A percentile compares a stretch with the other conserved stretches of the same genome.
Evolutionary conservation across 768 basidiomycete species (phyloP).

Genomic region (Phaeolepiota aurea): DNA sequence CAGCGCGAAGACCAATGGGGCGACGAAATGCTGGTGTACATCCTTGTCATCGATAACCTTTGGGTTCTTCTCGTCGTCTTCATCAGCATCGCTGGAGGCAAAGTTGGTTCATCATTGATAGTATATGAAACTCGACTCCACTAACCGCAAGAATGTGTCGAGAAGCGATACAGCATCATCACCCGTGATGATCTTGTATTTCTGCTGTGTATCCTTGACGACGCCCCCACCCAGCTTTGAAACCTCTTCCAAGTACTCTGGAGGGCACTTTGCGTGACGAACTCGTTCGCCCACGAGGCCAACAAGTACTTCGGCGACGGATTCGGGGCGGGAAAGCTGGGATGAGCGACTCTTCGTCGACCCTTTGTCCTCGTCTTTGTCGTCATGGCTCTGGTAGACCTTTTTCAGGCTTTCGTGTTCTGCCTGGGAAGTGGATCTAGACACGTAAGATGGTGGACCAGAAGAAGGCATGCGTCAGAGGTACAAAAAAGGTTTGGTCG

Average conservation of each 20-base stretch:
- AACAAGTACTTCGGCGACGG: slow-evolving; percentile 19
- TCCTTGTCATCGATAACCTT: slow-evolving; percentile 7
- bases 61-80: background rate
- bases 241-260: slow-evolving; percentile 36
- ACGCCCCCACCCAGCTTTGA: slow-evolving; percentile 21
- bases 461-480: slow-evolving; percentile 4
- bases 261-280: slow-evolving; percentile 32
- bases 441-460: slow-evolving; percentile 9
- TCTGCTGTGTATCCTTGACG: slow-evolving; percentile 12
- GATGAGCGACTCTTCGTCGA: slow-evolving; percentile 13
- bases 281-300: slow-evolving; percentile 26
- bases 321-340: slow-evolving; percentile 13
- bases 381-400: slow-evolving; percentile 12
- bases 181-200: slow-evolving; percentile 32
- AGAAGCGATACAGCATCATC: slow-evolving; percentile 32
- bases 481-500: background rate
- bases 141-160: slow-evolving; percentile 32
- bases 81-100: background rate
- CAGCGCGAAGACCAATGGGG: slow-evolving; percentile 38
- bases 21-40: slow-evolving; percentile 12
- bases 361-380: slow-evolving; percentile 14
- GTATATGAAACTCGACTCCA: slow-evolving; percentile 5
- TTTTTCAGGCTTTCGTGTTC: slow-evolving; percentile 6
- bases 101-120: background rate
- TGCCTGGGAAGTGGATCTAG: slow-evolving; percentile 11